These are phyloP conservation scores for Diplodia seriata DNA, from an alignment of 2,329 filamentous ascomycete species.

Conservation along the genomic window DNA sequence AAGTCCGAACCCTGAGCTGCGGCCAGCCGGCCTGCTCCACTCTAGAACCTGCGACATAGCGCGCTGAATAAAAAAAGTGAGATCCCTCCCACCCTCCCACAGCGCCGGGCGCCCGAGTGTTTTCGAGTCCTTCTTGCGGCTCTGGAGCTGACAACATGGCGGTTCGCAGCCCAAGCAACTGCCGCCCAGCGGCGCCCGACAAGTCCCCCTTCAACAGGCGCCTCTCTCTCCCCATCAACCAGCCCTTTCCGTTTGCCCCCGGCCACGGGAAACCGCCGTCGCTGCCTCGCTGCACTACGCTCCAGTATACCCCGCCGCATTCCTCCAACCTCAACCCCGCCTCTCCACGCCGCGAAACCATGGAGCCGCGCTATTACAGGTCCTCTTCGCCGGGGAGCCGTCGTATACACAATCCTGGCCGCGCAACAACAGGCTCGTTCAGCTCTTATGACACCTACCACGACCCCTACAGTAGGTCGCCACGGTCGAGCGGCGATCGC, in stretches of 20 bases:
- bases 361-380: constrained; percentile 37
- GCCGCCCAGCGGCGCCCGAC: constrained; percentile 36
- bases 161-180: constrained; percentile 41
- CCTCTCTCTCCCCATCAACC: constrained; percentile 28
- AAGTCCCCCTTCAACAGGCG: constrained; percentile 34
- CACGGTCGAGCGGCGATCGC: constrained; percentile 46
- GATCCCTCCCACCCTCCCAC: constrained; percentile 11
- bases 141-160: constrained; percentile 40
- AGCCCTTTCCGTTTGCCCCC: constrained; percentile 39
- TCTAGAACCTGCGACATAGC: constrained; percentile 1
- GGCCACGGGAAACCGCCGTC: constrained; percentile 27
- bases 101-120: not conserved
- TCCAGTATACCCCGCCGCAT: constrained; percentile 37
- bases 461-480: constrained; percentile 41
- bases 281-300: constrained; percentile 34
- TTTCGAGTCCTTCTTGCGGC: constrained; percentile 1
- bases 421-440: constrained; percentile 49
- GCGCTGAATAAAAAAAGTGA: constrained; percentile 17
- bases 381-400: constrained; percentile 44
- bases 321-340: constrained; percentile 20
- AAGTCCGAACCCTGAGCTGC: constrained; percentile 4
- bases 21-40: constrained; percentile 22
- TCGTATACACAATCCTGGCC: constrained; percentile 43
- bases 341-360: constrained; percentile 33
- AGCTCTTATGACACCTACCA: constrained; percentile 46